phyloP scores from a whole-genome alignment of 2,329 filamentous ascomycete genomes.

The Claviceps maximensis region DNA sequence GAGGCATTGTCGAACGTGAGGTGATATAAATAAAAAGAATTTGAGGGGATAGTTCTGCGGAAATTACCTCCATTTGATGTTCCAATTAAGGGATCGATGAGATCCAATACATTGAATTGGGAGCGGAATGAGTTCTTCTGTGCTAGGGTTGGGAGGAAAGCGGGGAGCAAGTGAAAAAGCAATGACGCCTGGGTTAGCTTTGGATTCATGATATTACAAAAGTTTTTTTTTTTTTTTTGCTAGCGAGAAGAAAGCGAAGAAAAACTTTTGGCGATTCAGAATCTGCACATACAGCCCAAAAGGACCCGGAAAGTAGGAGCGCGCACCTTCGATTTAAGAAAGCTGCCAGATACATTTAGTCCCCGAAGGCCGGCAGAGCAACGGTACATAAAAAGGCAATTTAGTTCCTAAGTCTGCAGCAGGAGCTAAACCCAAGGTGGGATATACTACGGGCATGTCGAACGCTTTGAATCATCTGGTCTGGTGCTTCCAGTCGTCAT shows the following conservation, averaged over 20 bases:
- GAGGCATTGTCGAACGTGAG: not conserved
- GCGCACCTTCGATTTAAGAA: not conserved
- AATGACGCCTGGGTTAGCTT: not conserved
- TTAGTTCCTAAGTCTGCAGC: not conserved
- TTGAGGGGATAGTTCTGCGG: not conserved
- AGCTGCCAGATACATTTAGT: not conserved
- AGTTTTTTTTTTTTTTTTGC: too few species aligned
- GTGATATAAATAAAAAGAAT: not conserved
- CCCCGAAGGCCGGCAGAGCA: not conserved
- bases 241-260: not conserved
- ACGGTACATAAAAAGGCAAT: not conserved
- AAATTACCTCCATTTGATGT: conserved; percentile 14
- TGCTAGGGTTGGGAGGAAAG: not conserved
- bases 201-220: not conserved
- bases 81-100: conserved; percentile 15
- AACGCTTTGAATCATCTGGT: not conserved
- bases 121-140: not conserved
- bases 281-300: not conserved
- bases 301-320: not conserved
- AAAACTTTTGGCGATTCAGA: not conserved
- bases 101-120: conserved; percentile 11
- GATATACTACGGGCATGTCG: not conserved
- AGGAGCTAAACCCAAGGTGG: not conserved
- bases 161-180: not conserved
- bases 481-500: not conserved